These are phyloP conservation scores for Solanum dulcamara DNA, from an alignment of 257 asterid species.

Conservation along the genomic window DNA sequence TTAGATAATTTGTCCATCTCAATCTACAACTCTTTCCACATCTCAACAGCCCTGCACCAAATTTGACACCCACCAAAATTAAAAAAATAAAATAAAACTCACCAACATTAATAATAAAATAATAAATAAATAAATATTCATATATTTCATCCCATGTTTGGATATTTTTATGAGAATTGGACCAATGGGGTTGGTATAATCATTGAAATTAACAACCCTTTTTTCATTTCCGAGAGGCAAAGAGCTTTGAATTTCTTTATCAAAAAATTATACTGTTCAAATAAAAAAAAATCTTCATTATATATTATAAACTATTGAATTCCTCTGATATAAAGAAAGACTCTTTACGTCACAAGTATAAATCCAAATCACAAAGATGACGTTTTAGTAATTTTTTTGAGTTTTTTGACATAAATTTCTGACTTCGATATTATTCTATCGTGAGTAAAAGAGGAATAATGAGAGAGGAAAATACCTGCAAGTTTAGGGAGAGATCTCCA, in stretches of 20 bases:
- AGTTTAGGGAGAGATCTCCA: conserved; percentile 97
- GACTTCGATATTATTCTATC: background rate
- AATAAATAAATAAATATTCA: background rate
- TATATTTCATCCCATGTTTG: background rate
- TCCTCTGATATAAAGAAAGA: background rate
- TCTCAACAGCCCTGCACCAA: conserved; percentile 57
- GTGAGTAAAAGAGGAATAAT: background rate
- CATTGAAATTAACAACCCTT: background rate
- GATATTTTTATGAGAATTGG: background rate
- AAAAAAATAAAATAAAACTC: background rate
- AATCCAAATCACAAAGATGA: background rate
- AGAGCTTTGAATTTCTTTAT: background rate
- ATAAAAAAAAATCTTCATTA: background rate
- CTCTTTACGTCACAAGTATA: background rate
- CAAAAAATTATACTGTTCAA: background rate
- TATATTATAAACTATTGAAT: background rate
- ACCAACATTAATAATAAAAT: background rate
- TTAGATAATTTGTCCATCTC: conserved; percentile 87
- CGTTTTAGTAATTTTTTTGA: background rate
- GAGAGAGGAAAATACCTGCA: conserved; percentile 40
- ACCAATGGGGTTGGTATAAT: background rate
- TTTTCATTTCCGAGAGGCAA: background rate
- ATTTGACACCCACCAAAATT: background rate
- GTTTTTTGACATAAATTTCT: rapidly evolving
- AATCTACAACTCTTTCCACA: conserved; percentile 96